Base-by-base conservation (phyloP, 805 yeast species). In the Ogataea minuta region DNA sequence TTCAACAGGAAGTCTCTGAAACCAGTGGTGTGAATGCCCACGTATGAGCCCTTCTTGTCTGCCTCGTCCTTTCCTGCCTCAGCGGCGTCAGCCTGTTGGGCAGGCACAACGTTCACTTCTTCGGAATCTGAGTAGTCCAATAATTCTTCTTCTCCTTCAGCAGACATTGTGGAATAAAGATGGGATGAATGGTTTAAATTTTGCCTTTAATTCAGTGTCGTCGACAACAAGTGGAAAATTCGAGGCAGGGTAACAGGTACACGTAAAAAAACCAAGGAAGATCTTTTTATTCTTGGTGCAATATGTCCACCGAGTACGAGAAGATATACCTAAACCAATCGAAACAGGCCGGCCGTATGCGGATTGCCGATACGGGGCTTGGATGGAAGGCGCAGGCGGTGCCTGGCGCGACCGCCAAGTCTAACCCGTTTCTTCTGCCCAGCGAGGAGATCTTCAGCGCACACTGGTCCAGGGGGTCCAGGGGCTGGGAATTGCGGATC, bases 131-230 rank as follows among this genome's bases (percentile, higher is more conserved):
- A 90, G 81, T 93, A 93, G 67, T 93, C 99, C 71, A 93, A 81
- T 65, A 93, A 80, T 77, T 93, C 99, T 85, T 93, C 99, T 84
- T 91, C 98, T 62, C 93, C 95, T 77, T 85, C 95, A 83, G 86
- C 85, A 41, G 96, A 87, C 95, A 87, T 85, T 39, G 20, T 39
- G 32, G 16, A 17, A 23, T 38, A 30, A 23, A 25, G 14, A 28
- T 38, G 28, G 17, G 19, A 10, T 23, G 28, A 32, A 32, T 33
- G 42, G 35, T 39, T 21, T 19, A 19, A 19, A 19, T 19, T 31
- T 28, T 28, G 36, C 37, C 30, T 19, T 19, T 19, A 19, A 38
- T 38, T 39, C 23, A 16, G 37, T 32, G 36, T 31, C 31, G 41
- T 32, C 37, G 42, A 39, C 42, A 29, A 34, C 21, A 26, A 28